Evolutionary conservation across 1,139 yeast species (phyloP).

Genomic region (Tardiomyces blankii): DNA sequence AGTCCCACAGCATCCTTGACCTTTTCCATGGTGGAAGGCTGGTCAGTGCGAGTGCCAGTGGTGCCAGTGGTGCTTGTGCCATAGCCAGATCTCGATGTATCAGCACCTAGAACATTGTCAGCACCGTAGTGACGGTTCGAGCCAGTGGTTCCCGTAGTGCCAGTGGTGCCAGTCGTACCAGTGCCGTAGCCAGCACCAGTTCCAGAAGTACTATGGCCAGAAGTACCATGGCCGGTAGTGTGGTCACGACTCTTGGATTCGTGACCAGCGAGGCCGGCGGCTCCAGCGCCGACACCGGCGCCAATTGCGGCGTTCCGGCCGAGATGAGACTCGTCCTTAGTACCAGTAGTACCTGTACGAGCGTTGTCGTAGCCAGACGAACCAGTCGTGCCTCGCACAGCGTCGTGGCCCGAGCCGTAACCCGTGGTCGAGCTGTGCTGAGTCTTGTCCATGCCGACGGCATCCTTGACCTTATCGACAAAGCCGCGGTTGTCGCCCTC

Average conservation of each 20-base stretch:
- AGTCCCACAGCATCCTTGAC: background rate
- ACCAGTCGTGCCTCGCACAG: background rate
- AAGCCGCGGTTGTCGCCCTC: background rate
- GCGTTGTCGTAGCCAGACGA: background rate
- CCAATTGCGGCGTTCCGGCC: background rate
- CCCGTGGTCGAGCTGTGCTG: background rate
- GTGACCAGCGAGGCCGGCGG: slow-evolving; percentile 4
- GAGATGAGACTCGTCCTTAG: background rate
- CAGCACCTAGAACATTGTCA: slow-evolving; percentile 2
- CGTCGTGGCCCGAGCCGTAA: background rate
- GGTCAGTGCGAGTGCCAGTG: too few relatives aligned
- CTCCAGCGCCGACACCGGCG: slow-evolving; percentile 5
- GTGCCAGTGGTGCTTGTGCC: too few relatives aligned
- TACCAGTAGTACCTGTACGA: background rate
- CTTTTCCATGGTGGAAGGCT: background rate
- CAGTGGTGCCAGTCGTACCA: slow-evolving; percentile 1
- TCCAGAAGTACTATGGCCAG: slow-evolving; percentile 1
- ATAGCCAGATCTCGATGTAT: too few relatives aligned
- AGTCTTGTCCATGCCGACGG: background rate
- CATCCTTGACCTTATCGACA: background rate
- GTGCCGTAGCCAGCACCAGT: background rate
- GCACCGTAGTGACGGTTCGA: background rate
- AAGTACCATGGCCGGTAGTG: background rate
- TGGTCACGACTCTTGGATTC: background rate
- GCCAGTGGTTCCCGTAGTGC: slow-evolving; percentile 2